Percentiles rank a stretch among this genome's conserved stretches.
Evolutionary conservation across 2,329 filamentous ascomycete genomes (phyloP).

Genomic region (Fusarium dimerum): DNA sequence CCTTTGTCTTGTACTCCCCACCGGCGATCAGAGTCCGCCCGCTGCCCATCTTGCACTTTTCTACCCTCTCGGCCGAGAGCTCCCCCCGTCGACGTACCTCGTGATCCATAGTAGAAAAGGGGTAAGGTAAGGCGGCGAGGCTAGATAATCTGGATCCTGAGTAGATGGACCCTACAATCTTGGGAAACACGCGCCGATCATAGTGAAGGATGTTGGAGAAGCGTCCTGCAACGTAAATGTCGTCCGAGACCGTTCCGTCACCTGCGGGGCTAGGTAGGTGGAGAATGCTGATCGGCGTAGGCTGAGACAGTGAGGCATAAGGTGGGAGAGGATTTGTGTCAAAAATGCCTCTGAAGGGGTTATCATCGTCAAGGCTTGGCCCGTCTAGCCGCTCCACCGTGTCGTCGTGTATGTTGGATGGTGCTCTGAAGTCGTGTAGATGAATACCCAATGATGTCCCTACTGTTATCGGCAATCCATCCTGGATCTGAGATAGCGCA

Average conservation of each 20-base stretch:
- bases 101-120: slow-evolving; percentile 63
- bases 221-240: slow-evolving; percentile 86
- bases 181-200: slow-evolving; percentile 82
- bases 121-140: slow-evolving; percentile 68
- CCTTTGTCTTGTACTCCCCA: slow-evolving; percentile 90
- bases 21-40: slow-evolving; percentile 75
- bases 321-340: slow-evolving; percentile 54
- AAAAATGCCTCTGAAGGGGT: slow-evolving; percentile 44
- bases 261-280: slow-evolving; percentile 65
- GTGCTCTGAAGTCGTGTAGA: slow-evolving; percentile 72
- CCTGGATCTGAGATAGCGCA: slow-evolving; percentile 70
- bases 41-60: slow-evolving; percentile 51
- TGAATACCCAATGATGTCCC: slow-evolving; percentile 82
- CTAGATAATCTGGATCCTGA: slow-evolving; percentile 80
- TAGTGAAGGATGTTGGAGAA: slow-evolving; percentile 90
- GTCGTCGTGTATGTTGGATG: slow-evolving; percentile 34
- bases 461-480: slow-evolving; percentile 74
- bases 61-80: slow-evolving; percentile 56
- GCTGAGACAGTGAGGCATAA: slow-evolving; percentile 75
- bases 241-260: slow-evolving; percentile 61
- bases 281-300: slow-evolving; percentile 79
- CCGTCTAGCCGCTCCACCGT: slow-evolving; percentile 39
- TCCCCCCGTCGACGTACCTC: slow-evolving; percentile 58
- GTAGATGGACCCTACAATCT: slow-evolving; percentile 75
- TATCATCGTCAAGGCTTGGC: slow-evolving; percentile 22